These are phyloP conservation scores for Pseudocercospora musae DNA, from an alignment of 2,329 filamentous ascomycete genomes.

Conservation along the genomic window DNA sequence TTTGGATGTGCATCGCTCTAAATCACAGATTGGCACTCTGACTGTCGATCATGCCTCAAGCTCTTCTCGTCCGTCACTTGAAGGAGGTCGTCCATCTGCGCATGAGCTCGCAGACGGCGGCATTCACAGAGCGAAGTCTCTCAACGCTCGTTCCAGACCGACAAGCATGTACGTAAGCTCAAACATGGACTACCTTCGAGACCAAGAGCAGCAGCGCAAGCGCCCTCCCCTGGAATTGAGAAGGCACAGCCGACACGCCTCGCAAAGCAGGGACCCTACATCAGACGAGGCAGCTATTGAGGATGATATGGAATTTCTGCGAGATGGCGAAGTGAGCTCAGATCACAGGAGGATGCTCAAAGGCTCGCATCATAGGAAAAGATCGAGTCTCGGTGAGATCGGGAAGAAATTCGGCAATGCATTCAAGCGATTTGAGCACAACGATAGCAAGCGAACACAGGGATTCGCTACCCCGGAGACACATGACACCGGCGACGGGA, in stretches of 20 bases:
- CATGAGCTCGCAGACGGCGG: conserved; percentile 57
- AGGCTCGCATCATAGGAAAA: conserved; percentile 58
- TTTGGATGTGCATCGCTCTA: conserved; percentile 47
- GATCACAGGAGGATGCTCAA: conserved; percentile 23
- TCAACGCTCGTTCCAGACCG: conserved; percentile 67
- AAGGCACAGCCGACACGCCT: conserved; percentile 30
- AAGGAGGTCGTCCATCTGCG: conserved; percentile 63
- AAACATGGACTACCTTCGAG: conserved; percentile 76
- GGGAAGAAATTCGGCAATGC: conserved; percentile 72
- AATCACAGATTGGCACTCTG: conserved; percentile 48
- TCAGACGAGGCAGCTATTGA: conserved; percentile 64
- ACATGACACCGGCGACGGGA: conserved; percentile 21
- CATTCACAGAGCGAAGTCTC: conserved; percentile 59
- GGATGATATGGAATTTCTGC: conserved; percentile 79
- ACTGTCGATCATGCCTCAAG: conserved; percentile 32
- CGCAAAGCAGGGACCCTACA: conserved; percentile 40
- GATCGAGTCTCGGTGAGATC: conserved; percentile 66
- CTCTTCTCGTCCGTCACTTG: conserved; percentile 66
- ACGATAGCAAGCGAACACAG: conserved; percentile 15
- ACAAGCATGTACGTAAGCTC: conserved; percentile 80
- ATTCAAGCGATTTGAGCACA: conserved; percentile 81
- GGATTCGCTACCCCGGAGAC: conserved; percentile 21
- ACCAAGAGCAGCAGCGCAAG: conserved; percentile 56
- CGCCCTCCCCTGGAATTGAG: conserved; percentile 33
- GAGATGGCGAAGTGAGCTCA: conserved; percentile 59